These are phyloP conservation scores for Panellus pusillus DNA, from an alignment of 768 basidiomycete genomes.

Conservation along the genomic window DNA sequence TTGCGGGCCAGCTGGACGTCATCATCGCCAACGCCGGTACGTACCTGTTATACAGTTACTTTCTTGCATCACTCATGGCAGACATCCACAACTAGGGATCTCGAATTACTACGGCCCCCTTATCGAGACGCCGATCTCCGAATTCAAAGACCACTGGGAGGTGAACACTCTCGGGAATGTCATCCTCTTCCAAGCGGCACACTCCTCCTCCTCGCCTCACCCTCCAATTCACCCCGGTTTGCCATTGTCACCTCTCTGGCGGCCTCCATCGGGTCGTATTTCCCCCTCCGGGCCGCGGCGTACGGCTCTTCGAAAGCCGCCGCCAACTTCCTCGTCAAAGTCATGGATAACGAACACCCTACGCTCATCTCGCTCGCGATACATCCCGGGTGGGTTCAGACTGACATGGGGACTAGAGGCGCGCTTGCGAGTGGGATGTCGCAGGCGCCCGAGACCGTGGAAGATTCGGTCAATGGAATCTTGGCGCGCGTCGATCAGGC, in stretches of 20 bases:
- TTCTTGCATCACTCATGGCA: too few relatives aligned
- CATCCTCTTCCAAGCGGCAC: neutral
- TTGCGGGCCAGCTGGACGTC: too few relatives aligned
- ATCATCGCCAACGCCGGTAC: too few relatives aligned
- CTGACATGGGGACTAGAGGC: neutral
- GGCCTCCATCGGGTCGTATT: neutral
- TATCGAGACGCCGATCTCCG: neutral
- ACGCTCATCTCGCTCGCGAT: neutral
- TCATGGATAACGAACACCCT: neutral
- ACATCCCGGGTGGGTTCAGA: neutral
- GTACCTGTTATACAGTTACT: too few relatives aligned
- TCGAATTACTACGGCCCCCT: neutral
- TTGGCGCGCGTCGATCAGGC: too few relatives aligned
- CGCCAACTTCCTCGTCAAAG: too few relatives aligned
- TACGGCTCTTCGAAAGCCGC: constrained; percentile 8
- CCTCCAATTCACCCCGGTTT: too few relatives aligned
- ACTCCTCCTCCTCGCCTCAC: neutral
- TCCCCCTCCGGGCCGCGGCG: neutral
- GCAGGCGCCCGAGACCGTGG: neutral
- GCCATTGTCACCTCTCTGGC: too few relatives aligned
- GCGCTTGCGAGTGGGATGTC: neutral
- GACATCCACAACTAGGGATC: too few relatives aligned
- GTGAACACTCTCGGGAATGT: neutral
- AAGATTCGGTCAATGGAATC: neutral
- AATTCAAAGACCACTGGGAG: neutral